These are phyloP conservation scores for peach (Prunus persica) DNA, from an alignment of 306 rosid species.

Conservation along the genomic window Prunus_persica_NCBIv2 NC_034009.1:34711501-34712000, in stretches of 20 bases:
- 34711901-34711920: neutral
- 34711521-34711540: conserved; percentile 11
- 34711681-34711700: neutral
- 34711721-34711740: conserved; percentile 1
- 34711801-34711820: neutral
- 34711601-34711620: neutral
- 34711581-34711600: neutral
- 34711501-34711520: neutral
- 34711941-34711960: neutral
- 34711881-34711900: neutral
- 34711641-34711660: neutral
- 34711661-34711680: neutral
- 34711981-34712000: no score
- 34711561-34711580: neutral
- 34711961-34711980: neutral
- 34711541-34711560: conserved; percentile 22
- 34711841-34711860: neutral
- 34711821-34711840: neutral
- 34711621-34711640: no score
- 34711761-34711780: no score
- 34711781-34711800: neutral
- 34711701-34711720: neutral
- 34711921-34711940: neutral
- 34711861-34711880: neutral
- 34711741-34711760: no score